These are phyloP conservation scores for Podospora appendiculata DNA, from an alignment of 495 filamentous ascomycete species.

Conservation along the genomic window DNA sequence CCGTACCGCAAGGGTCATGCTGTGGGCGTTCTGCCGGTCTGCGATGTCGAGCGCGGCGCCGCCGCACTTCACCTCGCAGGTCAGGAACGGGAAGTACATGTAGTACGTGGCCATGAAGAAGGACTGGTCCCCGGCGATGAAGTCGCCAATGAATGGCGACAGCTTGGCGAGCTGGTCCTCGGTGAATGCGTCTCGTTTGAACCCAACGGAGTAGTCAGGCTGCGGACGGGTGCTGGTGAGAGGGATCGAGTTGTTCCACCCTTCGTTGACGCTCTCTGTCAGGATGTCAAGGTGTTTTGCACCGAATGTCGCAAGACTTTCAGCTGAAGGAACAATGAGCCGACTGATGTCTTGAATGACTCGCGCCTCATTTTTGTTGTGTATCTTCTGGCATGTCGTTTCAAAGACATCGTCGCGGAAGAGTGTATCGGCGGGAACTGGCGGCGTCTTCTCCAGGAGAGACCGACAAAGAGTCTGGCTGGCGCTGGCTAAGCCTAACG, in stretches of 20 bases:
- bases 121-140: conserved; percentile 12
- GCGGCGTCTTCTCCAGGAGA: conserved; percentile 20
- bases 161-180: conserved; percentile 31
- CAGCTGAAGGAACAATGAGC: conserved; percentile 27
- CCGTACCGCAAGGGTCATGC: conserved; percentile 24
- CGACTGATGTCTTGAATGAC: conserved; percentile 27
- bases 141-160: conserved; percentile 22
- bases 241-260: conserved; percentile 28
- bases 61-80: conserved; percentile 12
- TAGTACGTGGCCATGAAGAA: conserved; percentile 31
- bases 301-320: conserved; percentile 22
- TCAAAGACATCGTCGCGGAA: conserved; percentile 29
- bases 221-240: conserved; percentile 24
- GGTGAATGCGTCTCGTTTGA: conserved; percentile 30
- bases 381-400: conserved; percentile 17
- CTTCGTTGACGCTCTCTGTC: conserved; percentile 33
- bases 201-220: conserved; percentile 36
- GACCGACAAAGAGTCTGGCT: conserved; percentile 18
- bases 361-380: conserved; percentile 26
- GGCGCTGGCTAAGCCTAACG: conserved; percentile 17
- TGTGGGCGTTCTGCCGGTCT: conserved; percentile 15
- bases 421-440: conserved; percentile 20
- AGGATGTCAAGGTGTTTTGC: conserved; percentile 24
- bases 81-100: conserved; percentile 16
- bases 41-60: conserved; percentile 22